Percentiles rank a stretch among this genome's conserved stretches.
Evolutionary conservation across 208 protist genomes (phyloP).

Genomic region (Leptomonas pyrrhocoris): DNA sequence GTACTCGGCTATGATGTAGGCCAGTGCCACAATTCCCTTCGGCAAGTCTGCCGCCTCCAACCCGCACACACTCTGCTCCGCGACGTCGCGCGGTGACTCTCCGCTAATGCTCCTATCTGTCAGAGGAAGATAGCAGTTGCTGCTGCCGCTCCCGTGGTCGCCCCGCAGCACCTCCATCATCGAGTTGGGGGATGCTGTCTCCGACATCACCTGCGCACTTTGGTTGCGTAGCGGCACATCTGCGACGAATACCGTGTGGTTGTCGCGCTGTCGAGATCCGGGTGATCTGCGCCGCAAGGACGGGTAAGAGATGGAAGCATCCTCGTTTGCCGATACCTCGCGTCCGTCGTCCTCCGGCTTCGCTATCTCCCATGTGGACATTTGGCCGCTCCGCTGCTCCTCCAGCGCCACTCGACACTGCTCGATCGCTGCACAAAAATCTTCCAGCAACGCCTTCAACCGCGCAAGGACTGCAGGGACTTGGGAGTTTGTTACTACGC

Average conservation of each 20-base stretch:
- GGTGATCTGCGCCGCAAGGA: constrained; percentile 9
- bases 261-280: background rate
- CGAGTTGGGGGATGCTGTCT: constrained; percentile 3
- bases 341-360: background rate
- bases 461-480: constrained; percentile 12
- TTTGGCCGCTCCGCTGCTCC: constrained; percentile 8
- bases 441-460: constrained; percentile 22
- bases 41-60: constrained; percentile 16
- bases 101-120: constrained; percentile 1
- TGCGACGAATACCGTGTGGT: constrained; percentile 13
- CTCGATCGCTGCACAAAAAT: constrained; percentile 27
- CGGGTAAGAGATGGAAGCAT: background rate
- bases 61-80: constrained; percentile 2
- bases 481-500: background rate
- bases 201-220: constrained; percentile 1
- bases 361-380: constrained; percentile 10
- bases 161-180: constrained; percentile 9
- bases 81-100: constrained; percentile 9
- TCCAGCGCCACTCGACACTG: constrained; percentile 21
- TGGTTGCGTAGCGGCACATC: constrained; percentile 9
- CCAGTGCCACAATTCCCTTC: constrained; percentile 19
- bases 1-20: constrained; percentile 26
- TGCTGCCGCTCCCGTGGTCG: constrained; percentile 1
- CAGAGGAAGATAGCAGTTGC: constrained; percentile 5
- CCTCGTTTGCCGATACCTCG: constrained; percentile 1